Evolutionary conservation across 1,139 yeast species (phyloP).

Genomic region (Geotrichum cucujoidarum): DNA sequence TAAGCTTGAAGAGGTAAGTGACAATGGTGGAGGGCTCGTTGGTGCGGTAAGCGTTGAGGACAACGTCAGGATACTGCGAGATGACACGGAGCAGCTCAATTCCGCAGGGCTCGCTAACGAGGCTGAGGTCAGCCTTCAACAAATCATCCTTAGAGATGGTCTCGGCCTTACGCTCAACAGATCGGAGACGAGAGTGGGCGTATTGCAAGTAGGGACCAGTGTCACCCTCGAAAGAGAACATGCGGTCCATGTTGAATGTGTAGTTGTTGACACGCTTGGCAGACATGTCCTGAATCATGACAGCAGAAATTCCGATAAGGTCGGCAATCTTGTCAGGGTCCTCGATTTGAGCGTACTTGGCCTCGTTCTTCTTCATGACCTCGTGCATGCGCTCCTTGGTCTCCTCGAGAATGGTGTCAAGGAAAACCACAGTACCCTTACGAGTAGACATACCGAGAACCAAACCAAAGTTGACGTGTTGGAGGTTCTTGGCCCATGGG

Average conservation of each 20-base stretch:
- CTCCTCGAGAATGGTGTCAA: conserved; percentile 89
- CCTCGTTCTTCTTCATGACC: conserved; percentile 90
- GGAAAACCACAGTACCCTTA: conserved; percentile 95
- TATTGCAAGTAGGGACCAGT: conserved; percentile 98
- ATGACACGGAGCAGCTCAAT: conserved; percentile 67
- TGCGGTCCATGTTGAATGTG: conserved; percentile 96
- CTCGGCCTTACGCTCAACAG: conserved; percentile 81
- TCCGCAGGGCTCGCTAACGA: conserved; percentile 75
- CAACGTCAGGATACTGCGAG: conserved; percentile 87
- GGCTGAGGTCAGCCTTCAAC: conserved; percentile 58
- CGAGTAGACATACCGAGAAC: conserved; percentile 98
- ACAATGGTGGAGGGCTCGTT: conserved; percentile 93
- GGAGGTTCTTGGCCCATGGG: conserved; percentile 76
- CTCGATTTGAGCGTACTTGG: conserved; percentile 87
- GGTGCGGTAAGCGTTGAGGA: conserved; percentile 77
- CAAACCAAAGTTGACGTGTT: conserved; percentile 94
- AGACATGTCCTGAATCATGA: conserved; percentile 98
- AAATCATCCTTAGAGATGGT: conserved; percentile 41
- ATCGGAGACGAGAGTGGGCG: conserved; percentile 95
- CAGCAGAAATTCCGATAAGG: conserved; percentile 92
- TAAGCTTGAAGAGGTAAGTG: conserved; percentile 84
- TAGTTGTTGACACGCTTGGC: conserved; percentile 95
- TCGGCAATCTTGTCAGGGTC: conserved; percentile 96
- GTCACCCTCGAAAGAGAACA: conserved; percentile 98
- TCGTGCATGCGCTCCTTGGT: conserved; percentile 95